Base-by-base conservation (phyloP, 345 rosid genomes). In the Kandelia obovata region DNA sequence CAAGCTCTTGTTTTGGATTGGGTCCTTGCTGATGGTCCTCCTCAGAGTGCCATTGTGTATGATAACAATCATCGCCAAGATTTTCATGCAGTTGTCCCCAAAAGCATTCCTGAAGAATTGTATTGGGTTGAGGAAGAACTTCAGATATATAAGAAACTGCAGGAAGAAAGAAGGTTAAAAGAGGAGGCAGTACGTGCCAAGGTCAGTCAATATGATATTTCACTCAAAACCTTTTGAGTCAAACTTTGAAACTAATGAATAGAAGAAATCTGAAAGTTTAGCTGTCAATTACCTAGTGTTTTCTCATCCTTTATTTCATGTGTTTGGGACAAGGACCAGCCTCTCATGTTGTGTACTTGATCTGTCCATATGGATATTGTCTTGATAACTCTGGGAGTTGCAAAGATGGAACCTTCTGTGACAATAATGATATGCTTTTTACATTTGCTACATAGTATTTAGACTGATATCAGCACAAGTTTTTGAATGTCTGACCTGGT, bases 1-100 rank as follows among this genome's bases (percentile, higher is more conserved):
- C 71, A 68, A 76, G 92, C 96, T 55, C 28, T 80, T 71, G 85
- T 91, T 56, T 78, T 94, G 87, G 95, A 94, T 79, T 91, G 92
- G 92, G 97, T 94, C 61, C 88, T 91, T 76, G 83, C 96, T 77
- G 91, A 94, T 82, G 98, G 98, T 75, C 97, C 84, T 31, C 90
- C 97, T 63, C 67, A 80, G 64, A 81, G 72, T 74, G 97, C 95
- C 17, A 58, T 64, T 79, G 64, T 81, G 67, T 94, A 91, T 82
- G 96, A 91, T 76, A 94, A 91, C 78, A 91, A 88, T 71, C 60
- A 77, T 66, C 63, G 2, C 34, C 87, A 83, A 79, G 98, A 94
- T 74, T 94, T 94, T 74, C 97, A 86, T 71, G 90, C 87, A 37
- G 73, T 83, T 77, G 88, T 87, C 73, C 95, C 86, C 51, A 76